Evolutionary conservation across 2,329 filamentous ascomycete genomes (phyloP).

Genomic region (Curvularia sp.): DNA sequence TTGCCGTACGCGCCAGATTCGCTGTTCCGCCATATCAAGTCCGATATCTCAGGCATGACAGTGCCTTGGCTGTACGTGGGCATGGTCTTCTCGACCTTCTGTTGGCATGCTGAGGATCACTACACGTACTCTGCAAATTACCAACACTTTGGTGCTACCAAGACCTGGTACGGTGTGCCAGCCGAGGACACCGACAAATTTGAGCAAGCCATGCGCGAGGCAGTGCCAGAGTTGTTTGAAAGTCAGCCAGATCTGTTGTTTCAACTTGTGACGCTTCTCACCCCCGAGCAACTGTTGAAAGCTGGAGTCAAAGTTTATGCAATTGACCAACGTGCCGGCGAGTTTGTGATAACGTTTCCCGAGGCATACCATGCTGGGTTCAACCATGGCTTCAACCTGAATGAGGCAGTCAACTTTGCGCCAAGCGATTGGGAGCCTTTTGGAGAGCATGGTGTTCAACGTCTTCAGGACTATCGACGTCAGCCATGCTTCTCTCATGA

Average conservation of each 20-base stretch:
- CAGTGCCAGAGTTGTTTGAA: conserved; percentile 95
- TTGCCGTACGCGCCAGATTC: conserved; percentile 90
- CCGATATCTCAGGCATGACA: conserved; percentile 98
- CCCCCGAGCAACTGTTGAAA: conserved; percentile 90
- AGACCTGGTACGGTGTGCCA: conserved; percentile 99
- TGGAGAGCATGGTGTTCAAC: conserved; percentile 83
- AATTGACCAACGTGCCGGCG: conserved; percentile 92
- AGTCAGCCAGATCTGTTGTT: conserved; percentile 96
- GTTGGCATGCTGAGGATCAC: conserved; percentile 99
- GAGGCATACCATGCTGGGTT: conserved; percentile 98
- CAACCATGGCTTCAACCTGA: conserved; percentile 98
- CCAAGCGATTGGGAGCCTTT: conserved; percentile 94
- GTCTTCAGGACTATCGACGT: conserved; percentile 84
- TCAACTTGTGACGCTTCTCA: conserved; percentile 94
- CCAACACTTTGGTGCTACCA: conserved; percentile 96
- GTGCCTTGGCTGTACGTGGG: conserved; percentile 99
- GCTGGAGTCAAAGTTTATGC: conserved; percentile 93
- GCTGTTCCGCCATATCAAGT: conserved; percentile 95
- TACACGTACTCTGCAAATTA: conserved; percentile 98
- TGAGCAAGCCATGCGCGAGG: conserved; percentile 91
- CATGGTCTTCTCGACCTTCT: conserved; percentile 99
- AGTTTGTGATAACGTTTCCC: conserved; percentile 96
- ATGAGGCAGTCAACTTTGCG: conserved; percentile 98
- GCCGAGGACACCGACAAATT: conserved; percentile 94
- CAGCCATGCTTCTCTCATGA: conserved; percentile 98